phyloP scores from a whole-genome alignment of 495 filamentous ascomycete species.

The Xylaria nigripes region DNA sequence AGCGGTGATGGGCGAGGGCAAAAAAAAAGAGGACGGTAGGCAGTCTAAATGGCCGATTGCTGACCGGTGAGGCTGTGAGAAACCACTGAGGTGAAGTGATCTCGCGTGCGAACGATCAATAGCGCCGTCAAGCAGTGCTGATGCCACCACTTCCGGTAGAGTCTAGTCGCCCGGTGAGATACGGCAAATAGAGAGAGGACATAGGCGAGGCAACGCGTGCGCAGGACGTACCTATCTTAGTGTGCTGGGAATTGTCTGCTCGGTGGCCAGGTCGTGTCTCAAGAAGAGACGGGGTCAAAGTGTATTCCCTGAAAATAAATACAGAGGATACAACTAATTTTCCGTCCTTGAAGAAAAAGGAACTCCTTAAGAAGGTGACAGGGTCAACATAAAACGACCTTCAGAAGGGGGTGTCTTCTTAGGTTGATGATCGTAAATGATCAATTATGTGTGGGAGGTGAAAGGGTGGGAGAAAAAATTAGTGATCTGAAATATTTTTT shows the following conservation, averaged over 20 bases:
- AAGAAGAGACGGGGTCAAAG: conserved; percentile 28
- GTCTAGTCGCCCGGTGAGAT: conserved; percentile 4
- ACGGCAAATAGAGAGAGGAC: conserved; percentile 2
- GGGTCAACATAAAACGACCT: conserved; percentile 23
- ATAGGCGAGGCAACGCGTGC: conserved; percentile 17
- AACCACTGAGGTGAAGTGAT: conserved; percentile 7
- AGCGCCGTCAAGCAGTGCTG: neutral
- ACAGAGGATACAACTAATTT: conserved; percentile 23
- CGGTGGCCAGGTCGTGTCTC: conserved; percentile 10
- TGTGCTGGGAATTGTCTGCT: neutral
- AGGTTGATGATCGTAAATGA: conserved; percentile 31
- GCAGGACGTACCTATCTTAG: conserved; percentile 7
- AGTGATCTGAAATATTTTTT: conserved; percentile 29
- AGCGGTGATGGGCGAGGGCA: conserved; percentile 11
- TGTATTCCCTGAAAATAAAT: conserved; percentile 29
- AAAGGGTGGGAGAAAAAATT: conserved; percentile 28
- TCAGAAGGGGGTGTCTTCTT: conserved; percentile 19
- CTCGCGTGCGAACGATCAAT: conserved; percentile 4
- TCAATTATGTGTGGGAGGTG: conserved; percentile 13
- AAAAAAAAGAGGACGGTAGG: conserved; percentile 12
- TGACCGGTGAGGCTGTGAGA: conserved; percentile 15
- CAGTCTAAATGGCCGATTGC: conserved; percentile 13
- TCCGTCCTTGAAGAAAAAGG: conserved; percentile 19
- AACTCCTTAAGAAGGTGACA: conserved; percentile 19
- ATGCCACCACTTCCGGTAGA: neutral